These are phyloP conservation scores for Rhynchospora breviuscula DNA, from an alignment of 176 grass and related monocot genomes.

Conservation along the genomic window DNA sequence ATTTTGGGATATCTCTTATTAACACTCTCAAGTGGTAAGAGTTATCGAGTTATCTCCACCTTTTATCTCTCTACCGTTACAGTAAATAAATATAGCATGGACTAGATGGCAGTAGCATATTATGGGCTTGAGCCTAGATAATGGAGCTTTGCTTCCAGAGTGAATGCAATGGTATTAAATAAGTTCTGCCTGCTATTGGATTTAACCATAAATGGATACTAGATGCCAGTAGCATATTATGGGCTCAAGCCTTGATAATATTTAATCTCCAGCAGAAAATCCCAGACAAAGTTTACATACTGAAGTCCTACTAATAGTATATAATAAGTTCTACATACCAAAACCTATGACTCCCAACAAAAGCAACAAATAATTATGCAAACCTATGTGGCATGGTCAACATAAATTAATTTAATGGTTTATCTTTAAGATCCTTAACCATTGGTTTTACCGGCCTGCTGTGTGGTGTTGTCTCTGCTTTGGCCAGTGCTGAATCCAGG, in stretches of 20 bases:
- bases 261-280: conserved; percentile 19
- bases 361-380: neutral
- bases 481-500: neutral
- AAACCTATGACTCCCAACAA: neutral
- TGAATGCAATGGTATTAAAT: neutral
- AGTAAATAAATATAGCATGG: neutral
- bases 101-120: neutral
- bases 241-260: conserved; percentile 3
- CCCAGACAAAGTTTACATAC: conserved; percentile 14
- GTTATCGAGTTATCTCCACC: neutral
- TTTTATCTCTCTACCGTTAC: neutral
- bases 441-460: neutral
- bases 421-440: neutral
- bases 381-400: neutral
- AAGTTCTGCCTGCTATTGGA: neutral
- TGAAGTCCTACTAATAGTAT: neutral
- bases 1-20: neutral
- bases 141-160: neutral
- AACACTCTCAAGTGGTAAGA: neutral
- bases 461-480: neutral
- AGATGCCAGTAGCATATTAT: neutral
- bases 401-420: neutral
- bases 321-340: neutral
- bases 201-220: neutral
- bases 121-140: neutral